Evolutionary conservation across 305 asterid species (phyloP).

Genomic region (Solanum aculeatissimum): DNA sequence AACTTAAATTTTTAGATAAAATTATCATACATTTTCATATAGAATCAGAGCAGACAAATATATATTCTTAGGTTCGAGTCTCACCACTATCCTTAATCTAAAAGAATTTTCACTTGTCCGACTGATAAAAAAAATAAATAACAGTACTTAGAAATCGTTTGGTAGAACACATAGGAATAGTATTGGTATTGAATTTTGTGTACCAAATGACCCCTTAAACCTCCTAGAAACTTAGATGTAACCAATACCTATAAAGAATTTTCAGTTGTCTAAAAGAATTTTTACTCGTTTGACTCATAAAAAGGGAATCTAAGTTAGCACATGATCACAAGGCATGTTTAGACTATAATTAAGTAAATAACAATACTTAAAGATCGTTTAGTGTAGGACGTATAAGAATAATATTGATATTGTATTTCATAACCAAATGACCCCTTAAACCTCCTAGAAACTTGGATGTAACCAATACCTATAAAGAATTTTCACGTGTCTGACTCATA

Average conservation of each 20-base stretch:
- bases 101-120: neutral
- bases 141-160: no score
- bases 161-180: no score
- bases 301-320: neutral
- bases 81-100: neutral
- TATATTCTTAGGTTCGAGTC: neutral
- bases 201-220: no score
- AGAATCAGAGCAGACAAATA: neutral
- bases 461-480: neutral
- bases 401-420: no score
- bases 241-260: neutral
- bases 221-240: neutral
- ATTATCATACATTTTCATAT: neutral
- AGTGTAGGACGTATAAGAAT: no score
- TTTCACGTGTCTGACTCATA: neutral
- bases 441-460: neutral
- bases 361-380: no score
- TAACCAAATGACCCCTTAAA: no score
- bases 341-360: neutral
- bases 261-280: no score
- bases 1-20: neutral
- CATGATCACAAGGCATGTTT: neutral
- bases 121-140: neutral
- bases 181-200: no score
- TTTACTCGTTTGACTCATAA: neutral